phyloP scores from a whole-genome alignment of 257 asterid species.

The Cynanchum wilfordii region DNA sequence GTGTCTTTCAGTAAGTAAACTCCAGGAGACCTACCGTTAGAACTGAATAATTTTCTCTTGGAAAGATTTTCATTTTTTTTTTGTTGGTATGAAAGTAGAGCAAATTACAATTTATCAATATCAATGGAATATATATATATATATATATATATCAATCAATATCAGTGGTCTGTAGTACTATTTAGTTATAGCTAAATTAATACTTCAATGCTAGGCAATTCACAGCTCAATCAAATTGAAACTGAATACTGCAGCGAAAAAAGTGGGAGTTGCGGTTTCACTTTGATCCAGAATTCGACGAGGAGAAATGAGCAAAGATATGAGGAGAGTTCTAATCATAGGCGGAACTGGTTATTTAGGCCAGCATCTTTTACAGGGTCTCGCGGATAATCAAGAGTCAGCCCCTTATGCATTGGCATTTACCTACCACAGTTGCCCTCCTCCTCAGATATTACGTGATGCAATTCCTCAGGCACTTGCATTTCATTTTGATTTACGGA shows the following conservation, averaged over 20 bases:
- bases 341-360: slow-evolving; percentile 98
- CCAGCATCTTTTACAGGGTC: slow-evolving; percentile 69
- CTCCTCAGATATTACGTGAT: slow-evolving; percentile 54
- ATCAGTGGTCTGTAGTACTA: background rate
- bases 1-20: background rate
- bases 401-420: slow-evolving; percentile 47
- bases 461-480: slow-evolving; percentile 58
- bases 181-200: background rate
- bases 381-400: slow-evolving; percentile 24
- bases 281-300: background rate
- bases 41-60: background rate
- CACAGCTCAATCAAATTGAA: background rate
- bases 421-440: slow-evolving; percentile 52
- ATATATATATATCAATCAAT: background rate
- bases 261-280: background rate
- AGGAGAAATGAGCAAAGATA: slow-evolving; percentile 24
- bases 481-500: slow-evolving; percentile 60
- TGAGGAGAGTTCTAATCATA: slow-evolving; percentile 55
- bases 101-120: no score
- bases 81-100: no score
- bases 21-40: background rate
- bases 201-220: background rate
- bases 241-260: background rate
- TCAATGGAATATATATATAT: no score
- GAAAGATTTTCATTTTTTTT: background rate